Percentiles rank a stretch among this genome's conserved stretches.
Evolutionary conservation across 805 yeast species (phyloP).

Genomic region (Jamesozyma piceae): DNA sequence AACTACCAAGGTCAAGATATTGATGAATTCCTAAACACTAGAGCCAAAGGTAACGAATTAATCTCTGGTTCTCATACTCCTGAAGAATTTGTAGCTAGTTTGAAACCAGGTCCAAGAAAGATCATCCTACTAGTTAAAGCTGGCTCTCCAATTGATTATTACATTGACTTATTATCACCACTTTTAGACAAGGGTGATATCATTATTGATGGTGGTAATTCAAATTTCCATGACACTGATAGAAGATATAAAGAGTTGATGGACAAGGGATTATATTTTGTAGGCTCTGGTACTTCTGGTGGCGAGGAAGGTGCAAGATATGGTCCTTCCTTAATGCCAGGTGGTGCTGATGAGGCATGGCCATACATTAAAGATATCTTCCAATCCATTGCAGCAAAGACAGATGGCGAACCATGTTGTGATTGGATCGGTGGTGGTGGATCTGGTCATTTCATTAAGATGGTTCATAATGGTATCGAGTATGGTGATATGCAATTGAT

Average conservation of each 20-base stretch:
- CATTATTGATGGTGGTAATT: conserved; percentile 99
- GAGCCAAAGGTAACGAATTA: conserved; percentile 88
- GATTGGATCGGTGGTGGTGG: conserved; percentile 99
- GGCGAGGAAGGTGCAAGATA: conserved; percentile 99
- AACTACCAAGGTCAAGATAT: conserved; percentile 64
- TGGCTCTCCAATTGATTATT: conserved; percentile 87
- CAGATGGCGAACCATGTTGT: conserved; percentile 98
- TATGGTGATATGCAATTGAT: conserved; percentile 99
- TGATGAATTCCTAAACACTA: conserved; percentile 84
- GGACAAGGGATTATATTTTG: conserved; percentile 79
- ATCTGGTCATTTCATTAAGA: conserved; percentile 97
- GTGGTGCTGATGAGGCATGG: conserved; percentile 98
- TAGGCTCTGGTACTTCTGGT: conserved; percentile 99
- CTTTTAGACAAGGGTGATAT: conserved; percentile 92
- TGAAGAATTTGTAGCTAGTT: conserved; percentile 74
- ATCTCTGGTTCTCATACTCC: conserved; percentile 92
- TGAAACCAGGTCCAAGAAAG: conserved; percentile 90
- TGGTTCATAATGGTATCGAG: conserved; percentile 99
- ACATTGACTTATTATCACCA: conserved; percentile 82
- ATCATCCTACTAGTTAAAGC: conserved; percentile 91
- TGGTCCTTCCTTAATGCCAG: conserved; percentile 99
- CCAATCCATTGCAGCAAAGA: conserved; percentile 92
- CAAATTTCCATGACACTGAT: conserved; percentile 97
- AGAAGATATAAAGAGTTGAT: conserved; percentile 89
- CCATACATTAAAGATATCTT: conserved; percentile 94